Evolutionary conservation across 2,329 filamentous ascomycete species (phyloP).

Genomic region (Chalaropsis thielavioides): DNA sequence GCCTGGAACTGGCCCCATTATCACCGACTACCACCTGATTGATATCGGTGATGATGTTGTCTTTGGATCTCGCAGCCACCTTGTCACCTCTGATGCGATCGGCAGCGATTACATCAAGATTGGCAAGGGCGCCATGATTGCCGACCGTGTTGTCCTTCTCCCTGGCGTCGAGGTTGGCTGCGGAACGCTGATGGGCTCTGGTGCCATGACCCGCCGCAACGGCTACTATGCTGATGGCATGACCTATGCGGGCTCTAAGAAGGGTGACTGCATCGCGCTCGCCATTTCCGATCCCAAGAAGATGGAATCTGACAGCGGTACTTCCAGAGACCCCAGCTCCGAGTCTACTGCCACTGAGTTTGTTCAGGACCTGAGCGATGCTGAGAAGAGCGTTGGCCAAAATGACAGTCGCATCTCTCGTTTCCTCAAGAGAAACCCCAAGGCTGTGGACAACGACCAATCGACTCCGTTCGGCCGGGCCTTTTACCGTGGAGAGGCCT

Average conservation of each 20-base stretch:
- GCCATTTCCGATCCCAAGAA: conserved; percentile 1
- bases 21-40: conserved; percentile 40
- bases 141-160: conserved; percentile 38
- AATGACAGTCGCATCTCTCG: neutral
- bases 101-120: conserved; percentile 36
- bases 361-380: neutral
- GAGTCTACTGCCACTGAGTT: conserved; percentile 7
- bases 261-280: conserved; percentile 35
- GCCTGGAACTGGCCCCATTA: conserved; percentile 40
- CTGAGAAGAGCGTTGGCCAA: conserved; percentile 1
- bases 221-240: conserved; percentile 31
- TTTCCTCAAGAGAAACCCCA: conserved; percentile 7
- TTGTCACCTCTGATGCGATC: conserved; percentile 38
- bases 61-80: conserved; percentile 40
- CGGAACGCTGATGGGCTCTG: conserved; percentile 38
- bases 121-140: conserved; percentile 38
- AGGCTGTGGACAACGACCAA: neutral
- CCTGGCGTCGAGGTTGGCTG: conserved; percentile 37
- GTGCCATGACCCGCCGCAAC: conserved; percentile 34
- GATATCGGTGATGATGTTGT: conserved; percentile 45
- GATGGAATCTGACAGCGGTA: neutral
- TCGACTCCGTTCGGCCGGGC: conserved; percentile 38
- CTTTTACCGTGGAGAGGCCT: conserved; percentile 37
- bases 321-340: conserved; percentile 2
- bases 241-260: conserved; percentile 39